Evolutionary conservation across 768 basidiomycete genomes (phyloP).

Genomic region (Mrakia hoshinonis): DNA sequence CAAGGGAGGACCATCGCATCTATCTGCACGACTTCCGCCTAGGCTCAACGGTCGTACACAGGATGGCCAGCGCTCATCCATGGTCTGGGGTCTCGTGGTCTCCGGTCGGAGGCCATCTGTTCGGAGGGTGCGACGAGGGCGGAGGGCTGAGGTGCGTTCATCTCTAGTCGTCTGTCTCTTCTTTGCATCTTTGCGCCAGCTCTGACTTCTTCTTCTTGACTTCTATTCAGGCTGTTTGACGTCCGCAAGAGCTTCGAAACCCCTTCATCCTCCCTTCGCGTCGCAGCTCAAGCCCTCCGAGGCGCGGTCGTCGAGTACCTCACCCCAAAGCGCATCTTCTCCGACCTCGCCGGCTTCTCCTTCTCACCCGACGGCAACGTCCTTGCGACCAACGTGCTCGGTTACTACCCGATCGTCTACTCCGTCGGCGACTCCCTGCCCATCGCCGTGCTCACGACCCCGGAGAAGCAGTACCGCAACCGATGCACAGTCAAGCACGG

Average conservation of each 20-base stretch:
- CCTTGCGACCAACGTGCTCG: conserved; percentile 5
- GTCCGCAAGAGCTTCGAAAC: conserved; percentile 2
- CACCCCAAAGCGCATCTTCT: conserved; percentile 1
- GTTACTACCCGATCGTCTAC: conserved; percentile 8
- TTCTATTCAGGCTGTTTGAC: neutral
- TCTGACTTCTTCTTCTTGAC: neutral
- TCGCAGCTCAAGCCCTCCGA: neutral
- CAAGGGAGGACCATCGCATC: neutral
- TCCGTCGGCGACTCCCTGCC: neutral
- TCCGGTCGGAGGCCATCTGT: neutral
- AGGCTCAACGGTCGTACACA: neutral
- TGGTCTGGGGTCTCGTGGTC: conserved; percentile 10
- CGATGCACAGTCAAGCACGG: conserved; percentile 4
- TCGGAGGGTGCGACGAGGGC: conserved; percentile 9
- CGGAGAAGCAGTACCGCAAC: conserved; percentile 6
- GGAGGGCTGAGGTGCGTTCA: neutral
- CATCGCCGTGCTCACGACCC: neutral
- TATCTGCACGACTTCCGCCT: conserved; percentile 6
- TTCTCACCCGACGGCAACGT: neutral
- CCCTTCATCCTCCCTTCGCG: neutral
- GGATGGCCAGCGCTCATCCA: neutral
- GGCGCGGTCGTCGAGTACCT: neutral
- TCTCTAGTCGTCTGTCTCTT: too few relatives aligned
- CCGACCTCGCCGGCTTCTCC: conserved; percentile 3
- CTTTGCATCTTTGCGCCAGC: neutral